Evolutionary conservation across 257 asterid genomes (phyloP).

Genomic region (Fraxinus americana): DNA sequence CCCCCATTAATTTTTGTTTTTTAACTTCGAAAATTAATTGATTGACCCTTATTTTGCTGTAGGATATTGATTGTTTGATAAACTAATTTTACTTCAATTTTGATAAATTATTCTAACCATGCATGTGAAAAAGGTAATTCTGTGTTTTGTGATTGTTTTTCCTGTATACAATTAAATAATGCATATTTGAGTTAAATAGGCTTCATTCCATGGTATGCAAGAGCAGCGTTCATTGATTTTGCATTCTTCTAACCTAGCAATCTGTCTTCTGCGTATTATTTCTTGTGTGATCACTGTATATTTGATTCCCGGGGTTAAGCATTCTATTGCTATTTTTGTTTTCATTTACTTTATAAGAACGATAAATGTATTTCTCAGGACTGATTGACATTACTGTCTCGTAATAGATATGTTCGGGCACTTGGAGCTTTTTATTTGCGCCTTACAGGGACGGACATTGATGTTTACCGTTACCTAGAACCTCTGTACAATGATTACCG

Average conservation of each 20-base stretch:
- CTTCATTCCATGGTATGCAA: background rate
- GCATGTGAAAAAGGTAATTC: background rate
- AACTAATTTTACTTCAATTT: too few relatives aligned
- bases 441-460: conserved; percentile 85
- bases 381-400: conserved; percentile 9
- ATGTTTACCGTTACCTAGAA: conserved; percentile 84
- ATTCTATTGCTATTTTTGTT: too few relatives aligned
- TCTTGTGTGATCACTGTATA: background rate
- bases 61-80: background rate
- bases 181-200: background rate
- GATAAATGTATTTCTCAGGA: background rate
- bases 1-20: too few relatives aligned
- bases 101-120: background rate
- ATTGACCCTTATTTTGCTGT: background rate
- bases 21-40: background rate
- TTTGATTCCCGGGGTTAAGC: background rate
- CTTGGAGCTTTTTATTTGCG: conserved; percentile 97
- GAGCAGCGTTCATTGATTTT: background rate
- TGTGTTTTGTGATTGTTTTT: background rate
- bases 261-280: background rate
- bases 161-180: background rate
- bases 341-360: too few relatives aligned
- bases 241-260: background rate
- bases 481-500: conserved; percentile 93
- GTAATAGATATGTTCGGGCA: conserved; percentile 70